Base-by-base conservation (phyloP, 2,329 filamentous ascomycete species). In the Thielaviopsis euricoi region DNA sequence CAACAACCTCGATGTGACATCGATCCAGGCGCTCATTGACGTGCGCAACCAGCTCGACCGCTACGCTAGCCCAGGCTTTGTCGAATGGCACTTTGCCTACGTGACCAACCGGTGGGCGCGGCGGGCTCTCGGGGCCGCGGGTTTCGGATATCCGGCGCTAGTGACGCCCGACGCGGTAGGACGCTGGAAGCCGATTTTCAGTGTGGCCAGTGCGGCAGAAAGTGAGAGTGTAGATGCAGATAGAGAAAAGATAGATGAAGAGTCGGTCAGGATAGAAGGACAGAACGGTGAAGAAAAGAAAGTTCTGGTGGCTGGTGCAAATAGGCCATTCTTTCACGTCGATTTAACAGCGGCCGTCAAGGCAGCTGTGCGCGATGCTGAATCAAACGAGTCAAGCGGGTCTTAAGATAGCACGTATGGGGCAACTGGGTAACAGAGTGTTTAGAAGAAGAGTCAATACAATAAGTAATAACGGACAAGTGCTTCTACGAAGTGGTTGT, bases 101-200 rank as follows among this genome's bases (percentile, higher is more conserved):
- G 86, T 97, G 73, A 89, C 85, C 72, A 96, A 93, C 74, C 81
- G 87, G 59, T 96, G 91, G 91, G 91, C 89, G 22, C 95, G 95
- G 74, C 86, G 89, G 33, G 90, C 88, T 3, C 82, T 97, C 49
- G 85, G 85, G 3, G 82, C 87, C 1, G 91, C 86, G 23, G 91
- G 91, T 12, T 97, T 97, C 66, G 91, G 91, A 1, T 89, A 86
- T 67, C 89, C 89, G 2, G 25, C 25, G 25, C 25, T 26, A 9
- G 25, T 26, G 19, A 67, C 67, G n/a, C 59, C 62, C 1, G 62
- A 64, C 2, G 62, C 64, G 1, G 53, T 70, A 1, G 61, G 61
- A 1, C 63, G 64, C n/a, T 71, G 69, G 69, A 64, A 62, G 1
- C 66, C 67, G 0, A 64, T 68, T 13, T 70, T 69, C 51, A 68